Percentiles rank a stretch among this genome's conserved stretches.
Evolutionary conservation across 257 asterid genomes (phyloP).

Genomic region (Forsythia suspensa): DNA sequence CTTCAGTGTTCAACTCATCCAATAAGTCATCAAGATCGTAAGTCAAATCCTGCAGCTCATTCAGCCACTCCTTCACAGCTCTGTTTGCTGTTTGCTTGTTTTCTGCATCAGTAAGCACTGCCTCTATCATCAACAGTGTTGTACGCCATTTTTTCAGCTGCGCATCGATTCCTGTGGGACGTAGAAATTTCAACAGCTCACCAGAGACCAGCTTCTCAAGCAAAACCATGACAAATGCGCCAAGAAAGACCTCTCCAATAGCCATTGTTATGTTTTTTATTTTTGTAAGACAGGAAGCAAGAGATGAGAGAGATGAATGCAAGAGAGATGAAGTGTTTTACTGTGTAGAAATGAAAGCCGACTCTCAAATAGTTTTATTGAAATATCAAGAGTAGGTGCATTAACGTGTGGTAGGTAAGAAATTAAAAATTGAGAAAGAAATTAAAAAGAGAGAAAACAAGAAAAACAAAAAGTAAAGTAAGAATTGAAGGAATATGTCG

Average conservation of each 20-base stretch:
- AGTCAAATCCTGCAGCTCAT: slow-evolving; percentile 22
- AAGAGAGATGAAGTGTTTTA: no score
- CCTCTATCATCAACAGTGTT: background rate
- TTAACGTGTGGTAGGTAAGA: no score
- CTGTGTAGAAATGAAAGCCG: no score
- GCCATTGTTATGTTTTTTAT: background rate
- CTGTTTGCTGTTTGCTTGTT: slow-evolving; percentile 22
- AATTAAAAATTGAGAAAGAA: no score
- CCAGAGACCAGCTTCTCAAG: background rate
- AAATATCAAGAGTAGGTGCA: no score
- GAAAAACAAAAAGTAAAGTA: no score
- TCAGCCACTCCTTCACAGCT: slow-evolving; percentile 22
- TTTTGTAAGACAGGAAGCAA: no score
- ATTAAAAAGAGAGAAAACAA: no score
- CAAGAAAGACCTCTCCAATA: background rate
- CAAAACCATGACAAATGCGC: background rate
- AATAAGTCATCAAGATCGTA: slow-evolving; percentile 27
- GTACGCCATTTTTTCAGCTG: background rate
- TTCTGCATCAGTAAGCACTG: slow-evolving; percentile 25
- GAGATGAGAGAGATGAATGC: no score
- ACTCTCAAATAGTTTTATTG: no score
- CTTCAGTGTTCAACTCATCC: slow-evolving; percentile 26
- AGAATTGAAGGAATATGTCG: no score
- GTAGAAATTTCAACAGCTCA: background rate
- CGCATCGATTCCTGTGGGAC: background rate